Conservation (phyloP, 805 yeast species). For the Wickerhamomyces strasburgensis region DNA sequence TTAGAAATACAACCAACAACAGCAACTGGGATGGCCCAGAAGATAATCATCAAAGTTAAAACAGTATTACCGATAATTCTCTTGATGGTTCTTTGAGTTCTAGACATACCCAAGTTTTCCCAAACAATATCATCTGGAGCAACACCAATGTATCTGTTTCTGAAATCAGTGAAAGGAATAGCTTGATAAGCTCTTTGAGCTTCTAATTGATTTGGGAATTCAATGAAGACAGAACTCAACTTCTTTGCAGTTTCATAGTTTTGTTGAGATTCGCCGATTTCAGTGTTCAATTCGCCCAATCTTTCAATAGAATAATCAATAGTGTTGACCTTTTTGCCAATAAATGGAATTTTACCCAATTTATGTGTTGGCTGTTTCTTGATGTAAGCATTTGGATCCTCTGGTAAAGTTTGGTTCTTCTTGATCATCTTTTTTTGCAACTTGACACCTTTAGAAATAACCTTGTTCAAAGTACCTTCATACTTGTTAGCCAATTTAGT, state of each 20-base stretch:
- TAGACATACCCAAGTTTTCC: slow-evolving; percentile 63
- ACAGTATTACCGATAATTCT: slow-evolving; percentile 56
- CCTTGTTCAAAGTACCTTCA: slow-evolving; percentile 61
- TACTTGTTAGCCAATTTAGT: slow-evolving; percentile 53
- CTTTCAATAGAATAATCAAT: slow-evolving; percentile 65
- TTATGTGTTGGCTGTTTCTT: slow-evolving; percentile 83
- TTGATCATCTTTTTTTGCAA: slow-evolving; percentile 50
- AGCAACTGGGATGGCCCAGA: slow-evolving; percentile 98
- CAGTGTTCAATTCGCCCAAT: slow-evolving; percentile 62
- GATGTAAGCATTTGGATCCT: slow-evolving; percentile 61
- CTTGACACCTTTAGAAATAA: slow-evolving; percentile 55
- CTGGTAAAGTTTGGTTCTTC: slow-evolving; percentile 48
- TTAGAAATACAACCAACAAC: slow-evolving; percentile 93
- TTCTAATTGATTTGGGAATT: slow-evolving; percentile 79
- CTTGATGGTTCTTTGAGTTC: slow-evolving; percentile 53
- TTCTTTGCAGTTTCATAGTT: slow-evolving; percentile 44
- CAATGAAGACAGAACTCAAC: slow-evolving; percentile 55
- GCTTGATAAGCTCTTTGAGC: slow-evolving; percentile 87
- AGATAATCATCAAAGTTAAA: slow-evolving; percentile 63
- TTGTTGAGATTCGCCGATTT: slow-evolving; percentile 45
- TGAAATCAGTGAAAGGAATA: slow-evolving; percentile 49
- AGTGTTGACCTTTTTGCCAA: slow-evolving; percentile 84
- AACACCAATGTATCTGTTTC: slow-evolving; percentile 47
- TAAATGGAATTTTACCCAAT: slow-evolving; percentile 53
- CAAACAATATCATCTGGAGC: slow-evolving; percentile 83